These are phyloP conservation scores for Eutrema yunnanense DNA, from an alignment of 345 rosid species.

Conservation along the genomic window DNA sequence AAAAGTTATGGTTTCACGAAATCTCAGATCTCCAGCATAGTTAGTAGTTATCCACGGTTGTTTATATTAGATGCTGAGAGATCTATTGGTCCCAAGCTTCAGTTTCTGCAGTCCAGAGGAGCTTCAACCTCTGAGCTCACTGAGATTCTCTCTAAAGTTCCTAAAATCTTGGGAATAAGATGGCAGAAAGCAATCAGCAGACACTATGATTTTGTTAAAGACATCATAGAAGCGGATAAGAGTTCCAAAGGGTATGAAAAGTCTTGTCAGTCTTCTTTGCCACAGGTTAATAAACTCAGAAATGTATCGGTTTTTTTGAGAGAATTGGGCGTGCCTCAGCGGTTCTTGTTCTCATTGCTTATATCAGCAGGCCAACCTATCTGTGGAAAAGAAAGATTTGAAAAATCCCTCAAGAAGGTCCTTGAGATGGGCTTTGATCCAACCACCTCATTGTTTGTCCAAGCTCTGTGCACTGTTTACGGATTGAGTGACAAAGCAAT, in stretches of 20 bases:
- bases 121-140: neutral
- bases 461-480: neutral
- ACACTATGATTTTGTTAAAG: conserved; percentile 5
- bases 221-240: neutral
- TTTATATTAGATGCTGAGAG: conserved; percentile 5
- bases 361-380: too few species aligned
- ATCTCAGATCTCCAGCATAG: neutral
- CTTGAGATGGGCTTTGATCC: neutral
- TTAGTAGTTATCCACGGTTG: neutral
- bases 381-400: neutral
- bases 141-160: neutral
- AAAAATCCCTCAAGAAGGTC: neutral
- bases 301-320: conserved; percentile 13
- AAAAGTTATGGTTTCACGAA: neutral
- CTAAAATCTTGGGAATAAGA: too few species aligned
- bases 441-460: neutral
- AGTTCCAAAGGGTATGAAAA: neutral
- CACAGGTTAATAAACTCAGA: neutral
- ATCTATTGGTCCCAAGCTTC: conserved; percentile 23
- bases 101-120: conserved; percentile 3
- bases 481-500: neutral
- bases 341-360: neutral
- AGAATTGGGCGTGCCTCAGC: neutral
- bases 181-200: neutral
- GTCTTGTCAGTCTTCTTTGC: neutral